Evolutionary conservation across 2,329 filamentous ascomycete genomes (phyloP).

Genomic region (Herpotrichia juniperi): DNA sequence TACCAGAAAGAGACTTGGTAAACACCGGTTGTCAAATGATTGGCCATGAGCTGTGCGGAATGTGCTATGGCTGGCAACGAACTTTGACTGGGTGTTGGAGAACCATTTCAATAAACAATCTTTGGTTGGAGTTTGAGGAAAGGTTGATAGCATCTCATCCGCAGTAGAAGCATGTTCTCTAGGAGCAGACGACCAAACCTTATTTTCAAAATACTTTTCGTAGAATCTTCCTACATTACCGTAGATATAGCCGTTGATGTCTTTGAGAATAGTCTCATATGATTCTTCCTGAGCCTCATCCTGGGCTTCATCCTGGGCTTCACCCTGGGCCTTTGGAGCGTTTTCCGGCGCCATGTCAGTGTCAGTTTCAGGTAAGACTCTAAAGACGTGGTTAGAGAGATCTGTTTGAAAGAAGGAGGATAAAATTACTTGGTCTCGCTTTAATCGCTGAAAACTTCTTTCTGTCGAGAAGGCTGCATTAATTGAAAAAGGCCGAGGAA

Average conservation of each 20-base stretch:
- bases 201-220: conserved; percentile 13
- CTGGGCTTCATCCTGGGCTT: conserved; percentile 13
- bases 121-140: too few species aligned
- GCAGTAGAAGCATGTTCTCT: neutral
- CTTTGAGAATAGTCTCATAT: conserved; percentile 30
- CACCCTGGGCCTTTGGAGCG: too few species aligned
- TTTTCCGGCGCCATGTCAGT: too few species aligned
- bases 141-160: neutral
- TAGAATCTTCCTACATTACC: conserved; percentile 26
- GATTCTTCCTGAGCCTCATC: conserved; percentile 29
- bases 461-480: too few species aligned
- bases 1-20: conserved; percentile 8
- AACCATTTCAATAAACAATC: too few species aligned
- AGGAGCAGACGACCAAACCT: neutral
- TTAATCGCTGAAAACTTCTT: too few species aligned
- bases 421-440: too few species aligned
- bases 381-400: too few species aligned
- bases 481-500: too few species aligned
- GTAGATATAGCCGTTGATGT: conserved; percentile 13
- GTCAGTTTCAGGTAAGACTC: too few species aligned
- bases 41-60: neutral
- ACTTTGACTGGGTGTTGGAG: too few species aligned
- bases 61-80: neutral
- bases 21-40: neutral
- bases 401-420: too few species aligned